Conservation (phyloP, 768 basidiomycete species). For the Russula foetens region DNA sequence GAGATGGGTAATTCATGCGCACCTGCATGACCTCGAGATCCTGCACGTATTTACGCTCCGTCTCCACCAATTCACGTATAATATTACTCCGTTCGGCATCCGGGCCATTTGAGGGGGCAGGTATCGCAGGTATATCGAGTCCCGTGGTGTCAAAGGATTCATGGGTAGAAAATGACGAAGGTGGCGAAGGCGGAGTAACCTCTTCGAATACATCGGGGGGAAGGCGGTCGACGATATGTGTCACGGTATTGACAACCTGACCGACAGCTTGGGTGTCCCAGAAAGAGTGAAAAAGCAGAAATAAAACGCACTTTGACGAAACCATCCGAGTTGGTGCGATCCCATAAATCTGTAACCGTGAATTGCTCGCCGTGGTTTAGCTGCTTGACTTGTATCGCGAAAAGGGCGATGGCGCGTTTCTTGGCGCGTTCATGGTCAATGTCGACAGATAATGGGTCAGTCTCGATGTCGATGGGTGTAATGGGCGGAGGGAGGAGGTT, state of each 20-base stretch:
- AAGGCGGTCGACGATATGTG: conserved; percentile 71
- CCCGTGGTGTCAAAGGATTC: conserved; percentile 53
- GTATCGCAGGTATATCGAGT: conserved; percentile 33
- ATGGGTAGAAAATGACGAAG: conserved; percentile 41
- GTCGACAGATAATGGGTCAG: conserved; percentile 56
- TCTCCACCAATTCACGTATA: conserved; percentile 85
- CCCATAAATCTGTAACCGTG: conserved; percentile 86
- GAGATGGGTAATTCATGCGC: conserved; percentile 23
- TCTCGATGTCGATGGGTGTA: conserved; percentile 45
- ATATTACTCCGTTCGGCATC: conserved; percentile 69
- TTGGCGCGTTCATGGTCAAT: conserved; percentile 71
- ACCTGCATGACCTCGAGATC: conserved; percentile 97
- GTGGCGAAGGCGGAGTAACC: conserved; percentile 45
- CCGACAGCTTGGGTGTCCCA: conserved; percentile 6
- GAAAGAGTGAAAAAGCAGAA: neutral
- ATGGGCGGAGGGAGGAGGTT: conserved; percentile 65
- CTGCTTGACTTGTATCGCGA: conserved; percentile 79
- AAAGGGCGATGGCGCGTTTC: conserved; percentile 87
- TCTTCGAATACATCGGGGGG: conserved; percentile 62
- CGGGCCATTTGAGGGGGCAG: conserved; percentile 45
- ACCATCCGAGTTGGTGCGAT: conserved; percentile 85
- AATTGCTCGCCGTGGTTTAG: conserved; percentile 74
- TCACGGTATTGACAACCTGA: conserved; percentile 86
- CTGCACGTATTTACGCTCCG: conserved; percentile 93
- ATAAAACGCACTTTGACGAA: conserved; percentile 74